Conservation (phyloP, 1,284 basidiomycete species). For the Melanopsichium pennsylvanicum region DNA sequence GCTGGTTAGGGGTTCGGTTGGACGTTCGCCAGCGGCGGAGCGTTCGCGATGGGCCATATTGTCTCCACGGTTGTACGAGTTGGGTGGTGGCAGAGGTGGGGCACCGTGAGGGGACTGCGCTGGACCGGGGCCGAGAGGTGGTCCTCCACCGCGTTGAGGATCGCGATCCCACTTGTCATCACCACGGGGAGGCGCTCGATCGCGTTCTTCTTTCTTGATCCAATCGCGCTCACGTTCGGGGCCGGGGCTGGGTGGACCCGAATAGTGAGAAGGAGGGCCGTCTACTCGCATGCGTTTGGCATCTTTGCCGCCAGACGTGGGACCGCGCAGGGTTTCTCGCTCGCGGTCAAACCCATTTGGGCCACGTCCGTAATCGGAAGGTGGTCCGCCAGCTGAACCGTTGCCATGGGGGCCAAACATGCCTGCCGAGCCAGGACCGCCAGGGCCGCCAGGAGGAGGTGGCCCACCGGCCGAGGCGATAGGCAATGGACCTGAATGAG, state of each 20-base stretch:
- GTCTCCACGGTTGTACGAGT: slow-evolving; percentile 42
- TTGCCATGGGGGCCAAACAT: slow-evolving; percentile 48
- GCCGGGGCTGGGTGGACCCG: slow-evolving; percentile 49
- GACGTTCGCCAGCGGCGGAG: slow-evolving; percentile 8
- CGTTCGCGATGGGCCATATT: slow-evolving; percentile 34
- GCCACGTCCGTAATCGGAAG: slow-evolving; percentile 39
- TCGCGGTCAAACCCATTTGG: slow-evolving; percentile 60
- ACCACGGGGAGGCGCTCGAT: slow-evolving; percentile 45
- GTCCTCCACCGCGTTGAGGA: slow-evolving; percentile 41
- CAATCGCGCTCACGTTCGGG: slow-evolving; percentile 60
- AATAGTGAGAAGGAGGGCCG: slow-evolving; percentile 39
- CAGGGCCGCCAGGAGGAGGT: slow-evolving; percentile 67
- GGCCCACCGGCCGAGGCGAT: slow-evolving; percentile 67
- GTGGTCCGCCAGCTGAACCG: slow-evolving; percentile 31
- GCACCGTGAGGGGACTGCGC: slow-evolving; percentile 46
- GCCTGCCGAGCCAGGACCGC: slow-evolving; percentile 60
- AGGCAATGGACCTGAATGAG: slow-evolving; percentile 52
- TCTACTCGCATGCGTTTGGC: slow-evolving; percentile 48
- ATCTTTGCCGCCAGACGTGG: slow-evolving; percentile 63
- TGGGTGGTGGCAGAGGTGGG: slow-evolving; percentile 45
- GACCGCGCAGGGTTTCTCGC: slow-evolving; percentile 56
- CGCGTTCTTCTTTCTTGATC: slow-evolving; percentile 59
- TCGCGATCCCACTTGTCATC: slow-evolving; percentile 61
- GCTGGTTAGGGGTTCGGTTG: slow-evolving; percentile 10
- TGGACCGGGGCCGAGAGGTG: slow-evolving; percentile 37